Evolutionary conservation across 139 green algal genomes (phyloP), one percentile per base, ranked within the genome.

Genomic region (Chlamydomonas sp.): DNA sequence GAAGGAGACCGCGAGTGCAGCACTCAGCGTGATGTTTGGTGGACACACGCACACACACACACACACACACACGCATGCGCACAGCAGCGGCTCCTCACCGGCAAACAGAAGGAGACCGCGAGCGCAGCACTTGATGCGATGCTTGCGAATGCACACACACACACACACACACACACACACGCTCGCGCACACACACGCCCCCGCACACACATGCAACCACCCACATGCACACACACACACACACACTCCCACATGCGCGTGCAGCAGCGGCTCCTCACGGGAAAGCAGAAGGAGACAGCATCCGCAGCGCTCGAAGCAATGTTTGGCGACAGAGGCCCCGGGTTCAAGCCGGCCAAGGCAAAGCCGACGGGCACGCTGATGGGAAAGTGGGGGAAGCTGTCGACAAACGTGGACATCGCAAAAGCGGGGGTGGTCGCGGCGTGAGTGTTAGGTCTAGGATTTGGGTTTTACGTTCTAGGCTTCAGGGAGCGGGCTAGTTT

Each of bases 351-450:
- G 59, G 33, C 30, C 26, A 54, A 30, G 16, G 47, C 6, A 5
- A 39, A 13, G 26, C 29, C 29, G 6, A 26, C 5, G 16, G 30
- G 4, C 13, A n/a, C 50, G 50, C 50, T 24, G 6, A 5, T 29
- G 16, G 35, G 35, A 4, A 69, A 50, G 66, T 72, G 66, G 66
- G 66, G 66, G 20, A 63, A 64, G 48, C 20, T 72, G 48, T 8
- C 28, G 47, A 64, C 48, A 31, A 72, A 72, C 33, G 30, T 60
- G 5, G 66, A 72, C 66, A 28, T 72, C 20, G 47, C 30, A n/a
- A n/a, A n/a, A n/a, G n/a, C n/a, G n/a, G n/a, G n/a, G n/a, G n/a
- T n/a, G 3, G 66, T 58, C 6, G 20, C 63, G 13, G 66, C 35
- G 65, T 71, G 38, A 71, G 65, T 71, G 20, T n/a, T n/a, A n/a